Base-by-base conservation (phyloP, 2,329 filamentous ascomycete species). In the Mollisiaceae sp. region DNA sequence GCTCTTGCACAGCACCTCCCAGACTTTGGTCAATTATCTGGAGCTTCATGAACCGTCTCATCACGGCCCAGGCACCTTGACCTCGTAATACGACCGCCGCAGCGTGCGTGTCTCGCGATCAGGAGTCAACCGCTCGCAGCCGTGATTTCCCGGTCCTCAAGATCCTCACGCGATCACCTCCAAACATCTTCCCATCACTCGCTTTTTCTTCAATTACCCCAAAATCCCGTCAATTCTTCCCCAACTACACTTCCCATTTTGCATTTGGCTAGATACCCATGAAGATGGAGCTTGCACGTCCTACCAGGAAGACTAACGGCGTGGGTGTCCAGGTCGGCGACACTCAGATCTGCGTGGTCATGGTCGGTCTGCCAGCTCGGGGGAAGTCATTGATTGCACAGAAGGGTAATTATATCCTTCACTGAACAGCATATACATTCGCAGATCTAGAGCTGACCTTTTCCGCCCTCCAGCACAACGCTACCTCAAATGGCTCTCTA, bases 331-430 rank as follows among this genome's bases (percentile, higher is more conserved):
- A 97, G 92, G 92, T 91, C 74, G 94, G 98, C 83, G 93, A 97
- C 79, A 94, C 92, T 67, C 92, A 92, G 79, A 96, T 99, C 82
- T 98, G 94, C 79, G 94, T 99, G 70, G 93, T 99, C 74, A 98
- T 99, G 95, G 95, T 99, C 67, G 95, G 95, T 71, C 85, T 99
- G 77, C 95, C 95, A 63, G 95, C 95, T 67, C 86, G 95, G 73
- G 95, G 95, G 76, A 99, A 99, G 86, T 97, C 93, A 82, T 88
- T 97, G 79, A 98, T 99, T 77, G 94, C 95, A 72, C 93, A 97
- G 76, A 97, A 97, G 87, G 93, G 94, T 95, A 72, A n/a, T 67
- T 59, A 18, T 5, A 32, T 56, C n/a, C 18, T 36, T 45, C n/a
- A 35, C 45, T 14, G 8, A 1, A 14, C 18, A 22, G 39, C n/a